Evolutionary conservation across 2,329 filamentous ascomycete species (phyloP).

Genomic region (Diaporthe helianthi): DNA sequence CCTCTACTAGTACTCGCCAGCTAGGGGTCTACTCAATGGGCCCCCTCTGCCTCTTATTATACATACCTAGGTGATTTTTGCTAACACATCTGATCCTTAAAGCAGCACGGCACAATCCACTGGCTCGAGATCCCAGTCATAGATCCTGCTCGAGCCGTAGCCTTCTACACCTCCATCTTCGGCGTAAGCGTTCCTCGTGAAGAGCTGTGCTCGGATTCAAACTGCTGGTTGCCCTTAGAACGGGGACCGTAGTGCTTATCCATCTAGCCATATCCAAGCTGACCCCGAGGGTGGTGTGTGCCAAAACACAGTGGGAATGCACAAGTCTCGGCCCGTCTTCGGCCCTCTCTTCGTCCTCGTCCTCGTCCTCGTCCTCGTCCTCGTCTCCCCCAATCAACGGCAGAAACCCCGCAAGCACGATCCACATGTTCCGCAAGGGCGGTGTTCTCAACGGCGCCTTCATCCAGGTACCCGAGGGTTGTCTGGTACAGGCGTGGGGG

Average conservation of each 20-base stretch:
- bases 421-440: slow-evolving; percentile 47
- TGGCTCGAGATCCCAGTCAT: slow-evolving; percentile 50
- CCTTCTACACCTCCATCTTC: slow-evolving; percentile 48
- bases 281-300: neutral
- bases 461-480: slow-evolving; percentile 43
- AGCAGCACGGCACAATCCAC: slow-evolving; percentile 44
- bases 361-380: slow-evolving; percentile 9
- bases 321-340: slow-evolving; percentile 35
- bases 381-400: slow-evolving; percentile 29
- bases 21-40: neutral
- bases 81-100: neutral
- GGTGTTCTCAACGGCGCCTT: slow-evolving; percentile 42
- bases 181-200: slow-evolving; percentile 4
- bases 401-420: slow-evolving; percentile 39
- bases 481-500: slow-evolving; percentile 44
- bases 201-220: neutral
- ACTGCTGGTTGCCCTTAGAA: too few relatives aligned
- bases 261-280: neutral
- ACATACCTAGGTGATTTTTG: too few relatives aligned
- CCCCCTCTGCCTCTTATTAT: neutral
- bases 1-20: neutral
- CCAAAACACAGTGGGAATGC: slow-evolving; percentile 42
- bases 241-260: too few relatives aligned
- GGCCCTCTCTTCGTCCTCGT: too few relatives aligned
- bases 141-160: slow-evolving; percentile 44